These are phyloP conservation scores for Lepidium aucheri DNA, from an alignment of 345 rosid species.

Conservation along the genomic window DNA sequence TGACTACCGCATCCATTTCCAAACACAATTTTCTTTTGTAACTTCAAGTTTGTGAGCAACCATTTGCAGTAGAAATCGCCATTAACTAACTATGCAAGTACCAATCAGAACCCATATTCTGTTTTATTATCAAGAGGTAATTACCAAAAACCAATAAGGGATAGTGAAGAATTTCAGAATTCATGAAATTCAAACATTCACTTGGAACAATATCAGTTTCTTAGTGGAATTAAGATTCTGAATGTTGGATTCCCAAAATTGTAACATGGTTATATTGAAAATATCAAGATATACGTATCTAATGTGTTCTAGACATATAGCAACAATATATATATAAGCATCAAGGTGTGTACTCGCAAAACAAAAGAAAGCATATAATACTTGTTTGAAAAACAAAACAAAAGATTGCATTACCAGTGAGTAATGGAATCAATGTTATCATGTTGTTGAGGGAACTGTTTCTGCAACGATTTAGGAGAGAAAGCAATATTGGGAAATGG, in stretches of 20 bases:
- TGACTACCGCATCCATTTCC: neutral
- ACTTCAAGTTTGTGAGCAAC: neutral
- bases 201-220: neutral
- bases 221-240: neutral
- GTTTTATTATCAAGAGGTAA: neutral
- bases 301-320: conserved; percentile 9
- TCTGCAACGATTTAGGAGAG: conserved; percentile 50
- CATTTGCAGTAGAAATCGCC: too few relatives aligned
- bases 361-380: neutral
- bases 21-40: neutral
- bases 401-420: neutral
- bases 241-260: neutral
- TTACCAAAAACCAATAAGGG: neutral
- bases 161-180: neutral
- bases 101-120: too few relatives aligned
- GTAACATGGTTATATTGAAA: neutral
- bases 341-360: neutral
- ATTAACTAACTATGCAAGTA: too few relatives aligned
- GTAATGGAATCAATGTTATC: conserved; percentile 39
- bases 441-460: conserved; percentile 48
- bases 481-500: conserved; percentile 45
- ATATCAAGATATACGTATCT: conserved; percentile 12
- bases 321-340: neutral
- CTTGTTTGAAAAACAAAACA: neutral
- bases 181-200: neutral